These are phyloP conservation scores for Colletotrichum brevisporum DNA, from an alignment of 2,329 filamentous ascomycete species.

Conservation along the genomic window DNA sequence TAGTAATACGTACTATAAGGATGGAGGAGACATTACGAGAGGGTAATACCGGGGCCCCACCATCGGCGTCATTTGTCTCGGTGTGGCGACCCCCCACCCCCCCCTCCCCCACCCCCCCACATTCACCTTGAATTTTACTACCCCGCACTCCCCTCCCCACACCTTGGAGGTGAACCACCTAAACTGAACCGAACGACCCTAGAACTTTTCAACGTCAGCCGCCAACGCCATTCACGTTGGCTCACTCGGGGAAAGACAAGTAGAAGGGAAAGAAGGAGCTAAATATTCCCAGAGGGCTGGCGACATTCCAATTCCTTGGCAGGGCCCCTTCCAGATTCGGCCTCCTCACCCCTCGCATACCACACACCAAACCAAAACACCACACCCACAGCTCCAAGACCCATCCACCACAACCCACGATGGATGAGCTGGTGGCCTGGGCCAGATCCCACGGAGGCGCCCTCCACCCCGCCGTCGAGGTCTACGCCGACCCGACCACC, in stretches of 20 bases:
- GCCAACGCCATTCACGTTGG: background rate
- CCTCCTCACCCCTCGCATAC: background rate
- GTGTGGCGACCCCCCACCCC: conserved; percentile 1
- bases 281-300: background rate
- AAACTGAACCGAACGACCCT: background rate
- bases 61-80: conserved; percentile 12
- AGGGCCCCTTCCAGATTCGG: background rate
- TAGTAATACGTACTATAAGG: no score
- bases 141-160: conserved; percentile 19
- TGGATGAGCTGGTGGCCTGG: conserved; percentile 62
- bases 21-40: background rate
- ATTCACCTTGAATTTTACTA: conserved; percentile 23
- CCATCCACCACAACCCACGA: background rate
- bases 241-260: background rate
- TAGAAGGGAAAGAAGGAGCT: background rate
- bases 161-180: background rate
- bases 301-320: conserved; percentile 14
- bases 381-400: background rate
- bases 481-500: conserved; percentile 65
- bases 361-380: background rate
- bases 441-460: conserved; percentile 59
- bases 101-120: background rate
- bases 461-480: conserved; percentile 66
- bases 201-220: conserved; percentile 17
- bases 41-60: background rate